phyloP scores from a whole-genome alignment of 352 stramenopile genomes.

The Phytophthora parvispora region DNA sequence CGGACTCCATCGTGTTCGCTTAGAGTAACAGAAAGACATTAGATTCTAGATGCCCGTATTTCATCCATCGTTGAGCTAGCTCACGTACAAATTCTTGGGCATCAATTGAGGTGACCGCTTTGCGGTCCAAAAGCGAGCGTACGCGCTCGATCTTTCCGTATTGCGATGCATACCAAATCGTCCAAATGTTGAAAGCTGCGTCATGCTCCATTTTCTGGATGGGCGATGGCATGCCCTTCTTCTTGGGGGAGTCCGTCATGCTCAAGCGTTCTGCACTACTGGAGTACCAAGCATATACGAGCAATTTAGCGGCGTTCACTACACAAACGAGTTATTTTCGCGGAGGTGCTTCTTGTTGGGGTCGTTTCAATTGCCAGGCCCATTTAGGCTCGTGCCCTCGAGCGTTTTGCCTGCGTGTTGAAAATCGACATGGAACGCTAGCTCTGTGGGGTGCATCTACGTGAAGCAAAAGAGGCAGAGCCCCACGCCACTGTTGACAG shows the following conservation, averaged over 20 bases:
- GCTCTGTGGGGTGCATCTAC: constrained; percentile 19
- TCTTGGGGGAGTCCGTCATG: constrained; percentile 17
- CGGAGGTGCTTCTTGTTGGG: background rate
- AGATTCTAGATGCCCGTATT: background rate
- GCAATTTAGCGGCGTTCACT: background rate
- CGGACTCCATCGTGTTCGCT: constrained; percentile 69
- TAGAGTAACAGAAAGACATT: constrained; percentile 1
- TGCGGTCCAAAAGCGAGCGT: constrained; percentile 57
- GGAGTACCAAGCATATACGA: too few species aligned
- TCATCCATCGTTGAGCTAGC: background rate
- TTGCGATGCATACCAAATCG: constrained; percentile 80
- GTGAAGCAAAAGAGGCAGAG: constrained; percentile 15
- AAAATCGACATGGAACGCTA: constrained; percentile 41
- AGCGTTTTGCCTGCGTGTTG: constrained; percentile 22
- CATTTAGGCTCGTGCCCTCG: constrained; percentile 9
- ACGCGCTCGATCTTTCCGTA: constrained; percentile 66
- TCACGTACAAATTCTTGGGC: constrained; percentile 60
- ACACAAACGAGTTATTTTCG: constrained; percentile 35
- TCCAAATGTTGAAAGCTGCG: constrained; percentile 55
- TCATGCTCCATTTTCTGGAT: constrained; percentile 38
- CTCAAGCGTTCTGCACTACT: too few species aligned
- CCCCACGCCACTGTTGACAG: constrained; percentile 7
- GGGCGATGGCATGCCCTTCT: constrained; percentile 27
- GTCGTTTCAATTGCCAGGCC: constrained; percentile 33
- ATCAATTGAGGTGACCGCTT: constrained; percentile 49